Percentiles rank a stretch among this genome's conserved stretches.
These are phyloP conservation scores for Sphaerulina populicola DNA, from an alignment of 2,329 filamentous ascomycete genomes.

Conservation along the genomic window DNA sequence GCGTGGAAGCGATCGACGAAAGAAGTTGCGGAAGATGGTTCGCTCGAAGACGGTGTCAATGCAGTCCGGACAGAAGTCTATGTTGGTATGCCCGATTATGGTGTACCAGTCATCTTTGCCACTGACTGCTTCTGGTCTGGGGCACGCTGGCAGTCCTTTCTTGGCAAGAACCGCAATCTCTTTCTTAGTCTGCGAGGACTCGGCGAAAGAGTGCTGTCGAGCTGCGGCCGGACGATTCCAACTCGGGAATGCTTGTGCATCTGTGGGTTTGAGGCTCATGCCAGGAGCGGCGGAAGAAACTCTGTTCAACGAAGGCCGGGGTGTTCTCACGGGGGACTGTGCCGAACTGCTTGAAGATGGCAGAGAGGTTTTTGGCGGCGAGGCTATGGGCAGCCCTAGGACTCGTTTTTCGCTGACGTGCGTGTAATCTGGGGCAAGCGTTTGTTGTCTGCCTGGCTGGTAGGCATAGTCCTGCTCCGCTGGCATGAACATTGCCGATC, in stretches of 20 bases:
- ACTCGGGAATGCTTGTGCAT: constrained; percentile 2
- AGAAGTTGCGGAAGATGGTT: constrained; percentile 59
- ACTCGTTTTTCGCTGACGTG: not conserved
- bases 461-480: constrained; percentile 38
- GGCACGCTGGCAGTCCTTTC: constrained; percentile 55
- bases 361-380: not conserved
- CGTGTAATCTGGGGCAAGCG: constrained; percentile 6
- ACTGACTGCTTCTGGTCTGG: constrained; percentile 53
- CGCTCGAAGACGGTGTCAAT: constrained; percentile 60
- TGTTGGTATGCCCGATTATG: constrained; percentile 58
- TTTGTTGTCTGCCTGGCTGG: constrained; percentile 17
- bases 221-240: constrained; percentile 12
- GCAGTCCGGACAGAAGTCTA: constrained; percentile 78
- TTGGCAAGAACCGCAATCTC: constrained; percentile 43
- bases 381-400: too few species aligned
- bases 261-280: not conserved
- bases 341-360: constrained; percentile 6
- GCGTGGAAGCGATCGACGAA: constrained; percentile 54
- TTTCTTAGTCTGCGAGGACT: constrained; percentile 25
- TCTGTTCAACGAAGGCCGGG: constrained; percentile 10
- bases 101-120: constrained; percentile 74
- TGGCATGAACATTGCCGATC: constrained; percentile 35
- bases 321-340: constrained; percentile 4
- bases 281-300: constrained; percentile 7
- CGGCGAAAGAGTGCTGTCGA: constrained; percentile 19